Conservation (phyloP, 2,329 filamentous ascomycete species). For the Xylariaceae sp. region DNA sequence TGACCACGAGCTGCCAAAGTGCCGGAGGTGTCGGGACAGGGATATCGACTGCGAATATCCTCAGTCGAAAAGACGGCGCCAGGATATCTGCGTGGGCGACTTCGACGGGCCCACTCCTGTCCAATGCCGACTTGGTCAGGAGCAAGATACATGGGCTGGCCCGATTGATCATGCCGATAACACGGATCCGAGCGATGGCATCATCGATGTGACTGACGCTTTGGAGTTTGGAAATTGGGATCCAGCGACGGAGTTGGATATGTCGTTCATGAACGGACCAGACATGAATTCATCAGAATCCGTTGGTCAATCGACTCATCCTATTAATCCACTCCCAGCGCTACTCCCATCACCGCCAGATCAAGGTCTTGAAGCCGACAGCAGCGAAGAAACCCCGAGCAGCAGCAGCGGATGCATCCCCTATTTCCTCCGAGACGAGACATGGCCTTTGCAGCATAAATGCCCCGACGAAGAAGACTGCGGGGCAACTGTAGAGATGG, state of each 20-base stretch:
- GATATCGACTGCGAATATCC: slow-evolving; percentile 7
- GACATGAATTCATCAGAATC: too few species aligned
- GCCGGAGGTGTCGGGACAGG: slow-evolving; percentile 6
- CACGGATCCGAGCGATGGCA: too few species aligned
- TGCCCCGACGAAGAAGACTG: slow-evolving; percentile 2
- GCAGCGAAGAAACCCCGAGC: too few species aligned
- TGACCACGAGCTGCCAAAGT: slow-evolving; percentile 6
- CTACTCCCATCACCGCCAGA: not conserved
- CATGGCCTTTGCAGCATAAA: slow-evolving; percentile 3
- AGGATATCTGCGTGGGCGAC: not conserved
- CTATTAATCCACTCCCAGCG: not conserved
- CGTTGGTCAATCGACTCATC: too few species aligned
- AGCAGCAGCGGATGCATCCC: slow-evolving; percentile 1
- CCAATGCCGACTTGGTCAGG: too few species aligned
- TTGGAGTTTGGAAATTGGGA: slow-evolving; percentile 4
- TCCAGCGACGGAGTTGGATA: not conserved
- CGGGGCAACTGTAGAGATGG: slow-evolving; percentile 3
- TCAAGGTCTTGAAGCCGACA: not conserved
- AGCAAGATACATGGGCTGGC: not conserved
- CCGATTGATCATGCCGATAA: too few species aligned
- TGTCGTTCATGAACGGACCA: not conserved
- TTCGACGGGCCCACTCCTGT: not conserved
- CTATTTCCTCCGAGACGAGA: slow-evolving; percentile 6
- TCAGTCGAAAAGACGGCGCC: slow-evolving; percentile 3
- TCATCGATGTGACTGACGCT: too few species aligned